Conservation (phyloP, 305 asterid species). For the Fraxinus xanthoxyloides region DNA sequence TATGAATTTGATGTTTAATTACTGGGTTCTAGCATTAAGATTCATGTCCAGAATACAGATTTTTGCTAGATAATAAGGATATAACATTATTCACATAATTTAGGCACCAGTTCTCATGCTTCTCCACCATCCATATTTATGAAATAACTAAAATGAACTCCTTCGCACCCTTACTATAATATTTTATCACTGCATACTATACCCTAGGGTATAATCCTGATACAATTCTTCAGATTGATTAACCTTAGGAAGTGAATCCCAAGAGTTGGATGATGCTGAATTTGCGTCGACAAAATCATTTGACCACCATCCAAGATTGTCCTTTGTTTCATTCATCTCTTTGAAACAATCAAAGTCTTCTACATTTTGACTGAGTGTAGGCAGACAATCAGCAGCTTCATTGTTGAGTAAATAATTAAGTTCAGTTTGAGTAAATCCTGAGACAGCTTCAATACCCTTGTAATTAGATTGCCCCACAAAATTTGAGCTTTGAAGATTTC, state of each 20-base stretch:
- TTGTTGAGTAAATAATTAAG: conserved; percentile 40
- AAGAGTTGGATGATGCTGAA: conserved; percentile 32
- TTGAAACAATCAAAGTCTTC: conserved; percentile 40
- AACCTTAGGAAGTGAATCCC: conserved; percentile 47
- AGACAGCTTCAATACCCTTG: conserved; percentile 21
- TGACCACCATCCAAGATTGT: conserved; percentile 53
- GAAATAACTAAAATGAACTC: background rate
- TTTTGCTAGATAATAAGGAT: background rate
- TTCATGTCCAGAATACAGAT: background rate
- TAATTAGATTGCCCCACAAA: background rate
- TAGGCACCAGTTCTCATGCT: background rate
- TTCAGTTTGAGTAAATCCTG: conserved; percentile 51
- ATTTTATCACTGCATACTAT: conserved; percentile 30
- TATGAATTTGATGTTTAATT: background rate
- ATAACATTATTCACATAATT: background rate
- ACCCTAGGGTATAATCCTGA: conserved; percentile 43
- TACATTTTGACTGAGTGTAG: conserved; percentile 5
- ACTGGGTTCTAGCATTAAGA: background rate
- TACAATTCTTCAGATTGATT: conserved; percentile 46
- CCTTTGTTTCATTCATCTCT: conserved; percentile 7
- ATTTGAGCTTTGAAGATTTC: background rate
- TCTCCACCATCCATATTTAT: background rate
- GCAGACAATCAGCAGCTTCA: conserved; percentile 28
- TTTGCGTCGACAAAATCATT: conserved; percentile 44
- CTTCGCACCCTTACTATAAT: background rate